These are phyloP conservation scores for Ceratobasidium sp. DNA, from an alignment of 1,284 basidiomycete species.

Conservation along the genomic window DNA sequence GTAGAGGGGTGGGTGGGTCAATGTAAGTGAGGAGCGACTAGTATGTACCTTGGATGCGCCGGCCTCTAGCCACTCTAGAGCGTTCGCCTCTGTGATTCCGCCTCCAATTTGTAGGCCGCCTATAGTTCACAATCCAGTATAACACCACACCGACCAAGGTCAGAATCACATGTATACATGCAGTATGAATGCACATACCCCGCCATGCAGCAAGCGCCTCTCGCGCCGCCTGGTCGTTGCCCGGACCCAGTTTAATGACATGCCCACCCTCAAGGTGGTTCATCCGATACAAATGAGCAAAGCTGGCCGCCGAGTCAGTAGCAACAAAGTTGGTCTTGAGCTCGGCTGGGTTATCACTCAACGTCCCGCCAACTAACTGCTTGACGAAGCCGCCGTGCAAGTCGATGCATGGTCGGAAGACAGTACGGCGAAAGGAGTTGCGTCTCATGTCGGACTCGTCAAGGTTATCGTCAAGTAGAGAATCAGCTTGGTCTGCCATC, in stretches of 20 bases:
- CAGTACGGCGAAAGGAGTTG: slow-evolving; percentile 25
- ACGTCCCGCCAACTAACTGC: slow-evolving; percentile 96
- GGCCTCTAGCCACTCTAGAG: slow-evolving; percentile 82
- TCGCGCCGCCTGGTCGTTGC: slow-evolving; percentile 87
- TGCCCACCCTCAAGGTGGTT: slow-evolving; percentile 86
- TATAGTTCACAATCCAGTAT: too few species aligned
- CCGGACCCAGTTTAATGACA: slow-evolving; percentile 94
- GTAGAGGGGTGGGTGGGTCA: slow-evolving; percentile 17
- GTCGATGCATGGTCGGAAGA: slow-evolving; percentile 97
- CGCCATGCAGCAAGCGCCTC: slow-evolving; percentile 88
- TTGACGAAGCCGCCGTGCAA: slow-evolving; percentile 95
- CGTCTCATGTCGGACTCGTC: slow-evolving; percentile 30
- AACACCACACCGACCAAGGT: not conserved
- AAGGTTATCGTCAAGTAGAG: too few species aligned
- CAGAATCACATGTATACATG: slow-evolving; percentile 16
- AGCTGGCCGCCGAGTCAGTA: slow-evolving; percentile 83
- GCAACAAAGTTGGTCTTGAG: slow-evolving; percentile 95
- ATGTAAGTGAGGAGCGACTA: not conserved
- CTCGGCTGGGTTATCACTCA: slow-evolving; percentile 73
- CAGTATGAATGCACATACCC: slow-evolving; percentile 57
- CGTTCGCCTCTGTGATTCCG: slow-evolving; percentile 87
- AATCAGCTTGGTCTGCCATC: not conserved
- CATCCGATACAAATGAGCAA: slow-evolving; percentile 80
- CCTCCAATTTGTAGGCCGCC: slow-evolving; percentile 92
- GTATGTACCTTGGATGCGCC: slow-evolving; percentile 88